Percentiles rank a stretch among this genome's conserved stretches.
Evolutionary conservation across 2,329 filamentous ascomycete species (phyloP).

Genomic region (Colletotrichum tamarilloi): DNA sequence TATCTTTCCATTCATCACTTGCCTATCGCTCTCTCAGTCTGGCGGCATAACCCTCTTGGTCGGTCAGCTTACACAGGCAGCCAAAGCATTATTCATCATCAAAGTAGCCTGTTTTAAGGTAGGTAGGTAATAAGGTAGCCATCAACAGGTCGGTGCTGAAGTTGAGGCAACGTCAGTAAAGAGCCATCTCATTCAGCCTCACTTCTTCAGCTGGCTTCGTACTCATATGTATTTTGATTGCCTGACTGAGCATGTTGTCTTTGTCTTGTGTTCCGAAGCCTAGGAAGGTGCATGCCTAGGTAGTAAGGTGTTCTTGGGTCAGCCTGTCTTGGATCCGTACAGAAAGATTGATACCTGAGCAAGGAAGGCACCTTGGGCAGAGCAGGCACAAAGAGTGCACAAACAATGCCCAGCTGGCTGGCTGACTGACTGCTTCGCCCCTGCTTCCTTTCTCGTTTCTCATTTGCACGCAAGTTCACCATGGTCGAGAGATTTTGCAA

Average conservation of each 20-base stretch:
- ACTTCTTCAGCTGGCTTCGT: neutral
- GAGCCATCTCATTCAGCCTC: neutral
- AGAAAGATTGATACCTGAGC: neutral
- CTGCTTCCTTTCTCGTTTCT: neutral
- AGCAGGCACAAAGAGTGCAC: constrained; percentile 1
- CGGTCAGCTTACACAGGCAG: neutral
- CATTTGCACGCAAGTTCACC: neutral
- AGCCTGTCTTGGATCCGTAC: neutral
- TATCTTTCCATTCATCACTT: neutral
- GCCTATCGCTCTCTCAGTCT: neutral
- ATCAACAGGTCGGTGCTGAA: neutral
- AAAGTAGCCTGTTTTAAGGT: too few species aligned
- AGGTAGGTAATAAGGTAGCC: neutral
- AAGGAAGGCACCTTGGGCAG: neutral
- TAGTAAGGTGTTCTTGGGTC: constrained; percentile 7
- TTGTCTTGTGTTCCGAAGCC: constrained; percentile 12
- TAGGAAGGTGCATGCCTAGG: neutral
- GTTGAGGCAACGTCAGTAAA: neutral
- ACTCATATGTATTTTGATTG: constrained; percentile 9
- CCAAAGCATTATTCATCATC: neutral
- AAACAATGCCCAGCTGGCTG: neutral
- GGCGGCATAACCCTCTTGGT: neutral
- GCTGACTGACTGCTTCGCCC: neutral
- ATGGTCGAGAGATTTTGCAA: neutral
- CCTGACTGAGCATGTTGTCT: neutral